These are phyloP conservation scores for Paxillus involutus DNA, from an alignment of 768 basidiomycete genomes.

Conservation along the genomic window DNA sequence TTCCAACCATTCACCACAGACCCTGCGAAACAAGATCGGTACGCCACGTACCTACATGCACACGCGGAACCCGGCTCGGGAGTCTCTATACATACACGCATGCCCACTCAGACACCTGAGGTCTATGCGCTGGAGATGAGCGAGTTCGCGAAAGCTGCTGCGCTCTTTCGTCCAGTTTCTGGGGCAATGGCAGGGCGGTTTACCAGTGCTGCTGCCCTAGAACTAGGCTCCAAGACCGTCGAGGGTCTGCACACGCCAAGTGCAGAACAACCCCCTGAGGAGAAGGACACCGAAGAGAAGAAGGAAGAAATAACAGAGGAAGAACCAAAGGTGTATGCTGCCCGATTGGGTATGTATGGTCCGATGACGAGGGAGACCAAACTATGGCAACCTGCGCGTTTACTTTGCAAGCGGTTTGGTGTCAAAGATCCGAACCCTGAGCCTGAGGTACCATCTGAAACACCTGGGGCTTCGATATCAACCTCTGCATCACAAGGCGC, in stretches of 20 bases:
- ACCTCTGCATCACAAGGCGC: conserved; percentile 11
- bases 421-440: conserved; percentile 85
- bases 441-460: conserved; percentile 45
- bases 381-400: conserved; percentile 77
- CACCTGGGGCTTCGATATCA: conserved; percentile 23
- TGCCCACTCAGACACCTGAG: conserved; percentile 59
- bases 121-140: conserved; percentile 80
- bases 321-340: conserved; percentile 80
- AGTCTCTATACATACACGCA: conserved; percentile 47
- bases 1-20: conserved; percentile 87
- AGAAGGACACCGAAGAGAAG: conserved; percentile 40
- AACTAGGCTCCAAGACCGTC: conserved; percentile 56
- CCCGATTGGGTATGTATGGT: conserved; percentile 87
- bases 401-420: conserved; percentile 93
- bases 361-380: conserved; percentile 73
- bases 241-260: conserved; percentile 71
- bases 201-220: conserved; percentile 75
- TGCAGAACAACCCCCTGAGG: conserved; percentile 34
- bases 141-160: conserved; percentile 86
- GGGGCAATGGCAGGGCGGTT: conserved; percentile 96
- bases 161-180: conserved; percentile 87
- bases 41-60: conserved; percentile 76
- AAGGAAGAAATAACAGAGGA: conserved; percentile 51
- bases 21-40: conserved; percentile 80
- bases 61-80: conserved; percentile 53